Evolutionary conservation across 2,329 filamentous ascomycete genomes (phyloP), one percentile per base, ranked within the genome.

Genomic region (Botrytis aclada): DNA sequence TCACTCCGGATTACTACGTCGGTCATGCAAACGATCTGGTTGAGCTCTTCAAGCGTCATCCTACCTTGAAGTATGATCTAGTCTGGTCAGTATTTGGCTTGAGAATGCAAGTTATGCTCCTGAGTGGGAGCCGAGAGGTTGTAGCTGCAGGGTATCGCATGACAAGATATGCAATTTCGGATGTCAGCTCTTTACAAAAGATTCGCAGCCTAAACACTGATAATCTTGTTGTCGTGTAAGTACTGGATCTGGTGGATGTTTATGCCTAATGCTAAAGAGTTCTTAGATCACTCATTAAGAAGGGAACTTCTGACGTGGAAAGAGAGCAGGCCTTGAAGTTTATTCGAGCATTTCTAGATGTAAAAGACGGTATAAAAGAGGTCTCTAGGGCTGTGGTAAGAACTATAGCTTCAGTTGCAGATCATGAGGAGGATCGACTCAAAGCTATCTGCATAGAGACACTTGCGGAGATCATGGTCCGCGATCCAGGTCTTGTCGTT

Each of bases 271-370:
- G 54, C 74, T 81, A 75, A 80, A 73, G 45, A 20, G 29, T 74
- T 34, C 2, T 41, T 73, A 88, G 87, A 74, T 98, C 96, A 0
- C 85, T 99, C 47, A 94, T 97, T 76, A 98, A 98, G 81, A 96
- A 98, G 81, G 92, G 93, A 80, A 98, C 98, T 82, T 93, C 95
- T n/a, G 95, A 95, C 77, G 93, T 99, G 29, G 96, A 99, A 84
- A 89, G 97, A 71, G 96, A 99, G 82, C 96, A 99, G 83, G 96
- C 96, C 20, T 85, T 99, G 78, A 99, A 99, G 81, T 98, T 99
- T 81, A 91, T 98, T 39, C 90, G 96, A 74, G 93, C 95, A 16
- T 99, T 99, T 79, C 85, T 99, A 4, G 96, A 99, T 80, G 94
- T 98, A 76, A 98, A 98, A 80, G 93, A 94, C 75, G 96, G 96